A percentile compares a stretch with the other conserved stretches of the same genome.
These are phyloP conservation scores for Lizanozyma gosingica DNA, from an alignment of 1,139 yeast species.

Conservation along the genomic window DNA sequence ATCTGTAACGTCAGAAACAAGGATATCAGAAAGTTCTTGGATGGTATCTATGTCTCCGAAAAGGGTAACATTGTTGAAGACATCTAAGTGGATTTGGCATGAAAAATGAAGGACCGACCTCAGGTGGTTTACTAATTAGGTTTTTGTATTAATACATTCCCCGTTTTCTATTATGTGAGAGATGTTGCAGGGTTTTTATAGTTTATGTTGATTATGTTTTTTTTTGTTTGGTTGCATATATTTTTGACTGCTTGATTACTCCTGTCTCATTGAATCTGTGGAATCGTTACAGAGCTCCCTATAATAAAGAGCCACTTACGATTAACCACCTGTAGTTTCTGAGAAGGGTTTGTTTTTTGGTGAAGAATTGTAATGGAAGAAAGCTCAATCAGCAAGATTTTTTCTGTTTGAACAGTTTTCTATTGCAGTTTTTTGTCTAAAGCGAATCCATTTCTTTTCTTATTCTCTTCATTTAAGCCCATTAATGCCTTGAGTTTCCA, in stretches of 20 bases:
- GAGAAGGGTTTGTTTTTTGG: conserved; percentile 1
- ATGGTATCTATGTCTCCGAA: conserved; percentile 99
- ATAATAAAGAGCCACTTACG: conserved; percentile 56
- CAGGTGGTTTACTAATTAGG: conserved; percentile 5
- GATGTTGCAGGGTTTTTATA: conserved; percentile 14
- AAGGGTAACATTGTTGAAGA: conserved; percentile 80
- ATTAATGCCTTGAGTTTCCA: too few relatives aligned
- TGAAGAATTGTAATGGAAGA: too few relatives aligned
- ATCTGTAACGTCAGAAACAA: conserved; percentile 98
- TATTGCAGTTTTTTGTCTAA: too few relatives aligned
- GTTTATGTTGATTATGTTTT: conserved; percentile 22
- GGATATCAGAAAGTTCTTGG: conserved; percentile 99
- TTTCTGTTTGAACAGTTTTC: too few relatives aligned
- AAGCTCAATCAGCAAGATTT: too few relatives aligned
- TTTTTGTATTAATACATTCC: conserved; percentile 17
- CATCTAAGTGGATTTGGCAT: conserved; percentile 25
- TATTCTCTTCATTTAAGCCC: too few relatives aligned
- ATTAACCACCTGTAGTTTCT: conserved; percentile 28
- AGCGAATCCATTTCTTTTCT: too few relatives aligned
- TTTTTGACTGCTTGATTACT: conserved; percentile 21
- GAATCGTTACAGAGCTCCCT: conserved; percentile 48
- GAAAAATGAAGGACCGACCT: conserved; percentile 2
- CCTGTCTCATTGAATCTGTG: conserved; percentile 25
- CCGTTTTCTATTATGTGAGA: conserved; percentile 12
- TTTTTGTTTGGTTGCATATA: conserved; percentile 16